These are phyloP conservation scores for Tulasnella sp. DNA, from an alignment of 768 basidiomycete species.

Conservation along the genomic window DNA sequence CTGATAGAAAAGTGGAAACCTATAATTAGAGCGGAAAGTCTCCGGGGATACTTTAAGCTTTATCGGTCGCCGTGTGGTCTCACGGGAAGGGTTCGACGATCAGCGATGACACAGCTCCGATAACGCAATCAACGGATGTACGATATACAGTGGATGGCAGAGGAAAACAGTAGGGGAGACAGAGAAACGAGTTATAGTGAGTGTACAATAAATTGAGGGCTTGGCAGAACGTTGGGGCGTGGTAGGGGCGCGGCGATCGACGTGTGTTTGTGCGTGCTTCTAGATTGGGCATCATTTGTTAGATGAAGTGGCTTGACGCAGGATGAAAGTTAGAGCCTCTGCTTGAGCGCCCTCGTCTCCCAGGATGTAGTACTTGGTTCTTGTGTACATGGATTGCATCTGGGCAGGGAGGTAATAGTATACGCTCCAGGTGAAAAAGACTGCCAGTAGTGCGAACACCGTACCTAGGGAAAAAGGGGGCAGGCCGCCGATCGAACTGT, in stretches of 20 bases:
- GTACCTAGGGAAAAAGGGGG: neutral
- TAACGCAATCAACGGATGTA: neutral
- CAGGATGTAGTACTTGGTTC: neutral
- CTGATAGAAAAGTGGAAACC: neutral
- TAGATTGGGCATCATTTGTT: neutral
- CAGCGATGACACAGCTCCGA: neutral
- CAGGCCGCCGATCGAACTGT: neutral
- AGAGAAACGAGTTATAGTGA: too few relatives aligned
- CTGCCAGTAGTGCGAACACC: neutral
- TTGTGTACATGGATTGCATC: neutral
- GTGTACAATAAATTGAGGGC: neutral
- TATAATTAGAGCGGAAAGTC: neutral
- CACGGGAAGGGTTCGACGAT: neutral
- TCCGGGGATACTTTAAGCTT: neutral
- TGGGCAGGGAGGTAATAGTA: slow-evolving; percentile 1
- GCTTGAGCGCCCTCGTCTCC: neutral
- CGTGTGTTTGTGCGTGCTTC: neutral
- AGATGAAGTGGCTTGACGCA: neutral
- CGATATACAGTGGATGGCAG: neutral
- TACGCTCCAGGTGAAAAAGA: neutral
- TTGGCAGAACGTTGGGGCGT: neutral
- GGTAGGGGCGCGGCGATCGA: neutral
- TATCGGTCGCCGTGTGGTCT: neutral
- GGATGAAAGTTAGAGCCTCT: neutral
- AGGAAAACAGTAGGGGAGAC: neutral